These are phyloP conservation scores for Erigeron canadensis DNA, from an alignment of 129 eudicot genomes.

Conservation along the genomic window DNA sequence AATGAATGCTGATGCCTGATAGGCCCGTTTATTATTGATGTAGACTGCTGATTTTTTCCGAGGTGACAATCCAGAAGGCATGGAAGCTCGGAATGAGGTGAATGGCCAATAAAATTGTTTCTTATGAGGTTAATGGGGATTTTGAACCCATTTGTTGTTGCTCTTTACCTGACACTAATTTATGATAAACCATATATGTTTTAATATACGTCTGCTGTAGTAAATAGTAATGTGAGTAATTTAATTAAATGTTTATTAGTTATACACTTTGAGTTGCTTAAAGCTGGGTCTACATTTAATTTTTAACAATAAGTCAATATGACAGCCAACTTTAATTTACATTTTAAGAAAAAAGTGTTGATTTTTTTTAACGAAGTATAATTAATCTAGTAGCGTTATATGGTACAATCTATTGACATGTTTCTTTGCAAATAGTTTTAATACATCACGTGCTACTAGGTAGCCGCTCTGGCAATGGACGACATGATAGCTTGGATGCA, in stretches of 20 bases:
- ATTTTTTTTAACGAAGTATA: background rate
- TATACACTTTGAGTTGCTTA: background rate
- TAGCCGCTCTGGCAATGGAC: constrained; percentile 99
- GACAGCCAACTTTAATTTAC: background rate
- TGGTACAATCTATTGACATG: constrained; percentile 45
- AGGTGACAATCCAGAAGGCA: constrained; percentile 95
- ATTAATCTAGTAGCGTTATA: background rate
- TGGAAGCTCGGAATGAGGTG: constrained; percentile 99
- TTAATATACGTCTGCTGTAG: background rate
- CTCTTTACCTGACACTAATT: background rate
- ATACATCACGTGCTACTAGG: constrained; percentile 89
- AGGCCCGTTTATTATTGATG: constrained; percentile 20
- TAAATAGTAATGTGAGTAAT: background rate
- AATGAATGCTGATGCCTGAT: constrained; percentile 25
- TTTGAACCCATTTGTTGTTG: background rate
- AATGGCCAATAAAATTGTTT: constrained; percentile 12
- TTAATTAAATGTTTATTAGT: background rate
- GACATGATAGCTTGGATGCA: constrained; percentile 99
- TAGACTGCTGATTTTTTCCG: constrained; percentile 97
- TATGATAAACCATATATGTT: background rate
- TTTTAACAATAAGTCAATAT: background rate
- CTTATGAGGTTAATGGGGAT: background rate
- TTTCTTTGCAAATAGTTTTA: constrained; percentile 73
- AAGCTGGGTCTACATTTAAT: background rate
- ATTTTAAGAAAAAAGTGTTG: background rate